phyloP scores from a whole-genome alignment of 129 eudicot genomes.

The Lactuca saligna region DNA sequence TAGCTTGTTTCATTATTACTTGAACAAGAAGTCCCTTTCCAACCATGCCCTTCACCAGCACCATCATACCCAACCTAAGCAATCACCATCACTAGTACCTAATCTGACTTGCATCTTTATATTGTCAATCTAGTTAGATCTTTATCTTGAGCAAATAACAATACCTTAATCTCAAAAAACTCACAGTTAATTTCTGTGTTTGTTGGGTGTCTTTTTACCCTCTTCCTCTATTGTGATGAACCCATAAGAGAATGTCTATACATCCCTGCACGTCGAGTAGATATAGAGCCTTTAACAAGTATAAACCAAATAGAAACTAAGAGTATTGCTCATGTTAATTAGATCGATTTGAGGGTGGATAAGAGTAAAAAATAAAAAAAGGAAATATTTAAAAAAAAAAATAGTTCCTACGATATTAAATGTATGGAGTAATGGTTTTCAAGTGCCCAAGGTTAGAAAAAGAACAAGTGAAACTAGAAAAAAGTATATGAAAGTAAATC shows the following conservation, averaged over 20 bases:
- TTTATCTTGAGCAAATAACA: slow-evolving; percentile 91
- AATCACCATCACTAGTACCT: slow-evolving; percentile 76
- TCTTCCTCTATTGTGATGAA: too few relatives aligned
- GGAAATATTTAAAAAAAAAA: too few relatives aligned
- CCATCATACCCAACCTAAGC: slow-evolving; percentile 79
- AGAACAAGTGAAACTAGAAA: neutral
- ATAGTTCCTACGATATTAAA: too few relatives aligned
- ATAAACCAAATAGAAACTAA: too few relatives aligned
- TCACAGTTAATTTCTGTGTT: slow-evolving; percentile 24
- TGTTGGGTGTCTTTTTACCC: neutral
- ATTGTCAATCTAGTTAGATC: slow-evolving; percentile 75
- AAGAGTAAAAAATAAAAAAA: too few relatives aligned
- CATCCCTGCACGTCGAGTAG: neutral
- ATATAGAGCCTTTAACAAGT: neutral
- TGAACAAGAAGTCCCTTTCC: slow-evolving; percentile 84
- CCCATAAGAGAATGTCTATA: slow-evolving; percentile 18
- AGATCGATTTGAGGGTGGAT: too few relatives aligned
- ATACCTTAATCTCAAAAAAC: slow-evolving; percentile 50
- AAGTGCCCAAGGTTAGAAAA: too few relatives aligned
- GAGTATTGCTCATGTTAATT: too few relatives aligned
- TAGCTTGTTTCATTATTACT: slow-evolving; percentile 43
- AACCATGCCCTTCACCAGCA: slow-evolving; percentile 97
- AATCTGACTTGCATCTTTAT: slow-evolving; percentile 56
- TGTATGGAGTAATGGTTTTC: too few relatives aligned
- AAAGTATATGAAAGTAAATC: neutral